Evolutionary conservation across 352 stramenopile species (phyloP).

Genomic region (Phytophthora kernoviae): DNA sequence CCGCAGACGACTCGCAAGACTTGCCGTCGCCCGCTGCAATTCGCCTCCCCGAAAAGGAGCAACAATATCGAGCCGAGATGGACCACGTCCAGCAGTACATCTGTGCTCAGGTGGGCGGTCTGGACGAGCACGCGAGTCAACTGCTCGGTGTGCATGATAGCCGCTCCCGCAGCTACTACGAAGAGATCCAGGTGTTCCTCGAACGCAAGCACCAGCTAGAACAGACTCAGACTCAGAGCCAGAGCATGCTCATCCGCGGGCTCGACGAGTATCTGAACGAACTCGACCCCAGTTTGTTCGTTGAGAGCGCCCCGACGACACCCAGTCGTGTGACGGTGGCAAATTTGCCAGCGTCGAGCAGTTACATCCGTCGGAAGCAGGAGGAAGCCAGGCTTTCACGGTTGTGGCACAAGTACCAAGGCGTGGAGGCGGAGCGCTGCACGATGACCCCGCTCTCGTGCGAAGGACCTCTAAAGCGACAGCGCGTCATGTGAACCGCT

Average conservation of each 20-base stretch:
- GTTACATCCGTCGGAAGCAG: constrained; percentile 47
- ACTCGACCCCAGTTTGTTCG: constrained; percentile 57
- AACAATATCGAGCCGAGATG: constrained; percentile 57
- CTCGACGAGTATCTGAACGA: constrained; percentile 63
- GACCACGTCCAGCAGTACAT: constrained; percentile 61
- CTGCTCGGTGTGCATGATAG: constrained; percentile 56
- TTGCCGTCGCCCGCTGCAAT: constrained; percentile 34
- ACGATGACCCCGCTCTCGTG: constrained; percentile 11
- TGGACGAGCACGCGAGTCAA: constrained; percentile 35
- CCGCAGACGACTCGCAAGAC: constrained; percentile 5
- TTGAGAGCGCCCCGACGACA: constrained; percentile 2
- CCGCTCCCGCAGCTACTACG: constrained; percentile 54
- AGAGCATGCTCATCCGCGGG: constrained; percentile 34
- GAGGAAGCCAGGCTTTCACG: constrained; percentile 39
- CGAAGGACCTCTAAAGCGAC: constrained; percentile 25
- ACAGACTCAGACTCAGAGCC: constrained; percentile 10
- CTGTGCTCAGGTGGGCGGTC: constrained; percentile 39
- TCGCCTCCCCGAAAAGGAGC: constrained; percentile 38
- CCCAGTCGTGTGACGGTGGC: constrained; percentile 15
- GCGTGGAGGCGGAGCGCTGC: constrained; percentile 24
- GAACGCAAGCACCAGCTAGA: constrained; percentile 48
- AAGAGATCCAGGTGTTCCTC: constrained; percentile 65
- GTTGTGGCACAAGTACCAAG: constrained; percentile 26
- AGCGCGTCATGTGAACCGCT: constrained; percentile 37
- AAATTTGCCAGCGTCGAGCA: constrained; percentile 32